Evolutionary conservation across 331 rosid genomes (phyloP).

Genomic region (Pyracantha coccinea): DNA sequence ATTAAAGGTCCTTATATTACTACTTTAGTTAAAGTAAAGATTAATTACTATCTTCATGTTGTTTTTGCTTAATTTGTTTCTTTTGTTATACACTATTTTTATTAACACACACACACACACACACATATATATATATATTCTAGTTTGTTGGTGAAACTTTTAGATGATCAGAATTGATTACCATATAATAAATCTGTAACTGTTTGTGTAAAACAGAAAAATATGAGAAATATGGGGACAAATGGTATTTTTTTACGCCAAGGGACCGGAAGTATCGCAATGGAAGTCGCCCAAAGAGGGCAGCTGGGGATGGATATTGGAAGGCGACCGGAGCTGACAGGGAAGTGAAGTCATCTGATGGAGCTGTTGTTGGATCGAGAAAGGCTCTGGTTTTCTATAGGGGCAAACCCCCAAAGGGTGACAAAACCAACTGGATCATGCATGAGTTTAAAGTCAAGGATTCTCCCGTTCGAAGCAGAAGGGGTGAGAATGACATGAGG

Average conservation of each 20-base stretch:
- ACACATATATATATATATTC: no score
- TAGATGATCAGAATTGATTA: background rate
- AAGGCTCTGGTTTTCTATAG: conserved; percentile 14
- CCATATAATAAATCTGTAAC: background rate
- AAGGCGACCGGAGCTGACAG: conserved; percentile 16
- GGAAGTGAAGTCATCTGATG: background rate
- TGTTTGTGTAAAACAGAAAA: background rate
- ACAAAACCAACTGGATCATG: conserved; percentile 15
- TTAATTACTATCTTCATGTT: background rate
- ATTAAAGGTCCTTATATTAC: background rate
- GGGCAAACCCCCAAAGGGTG: conserved; percentile 12
- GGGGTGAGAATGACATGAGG: conserved; percentile 13
- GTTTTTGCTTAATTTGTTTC: background rate
- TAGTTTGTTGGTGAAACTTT: background rate
- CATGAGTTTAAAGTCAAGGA: conserved; percentile 1
- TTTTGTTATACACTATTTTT: background rate
- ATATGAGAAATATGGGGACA: background rate
- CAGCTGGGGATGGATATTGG: conserved; percentile 14
- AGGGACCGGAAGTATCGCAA: conserved; percentile 13
- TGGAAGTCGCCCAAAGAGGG: conserved; percentile 3
- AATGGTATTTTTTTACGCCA: conserved; percentile 20
- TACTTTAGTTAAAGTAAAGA: background rate
- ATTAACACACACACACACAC: no score
- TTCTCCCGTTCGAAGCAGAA: background rate
- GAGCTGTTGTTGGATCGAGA: background rate